These are phyloP conservation scores for Elongisporangium senticosum DNA, from an alignment of 352 stramenopile genomes.

Conservation along the genomic window DNA sequence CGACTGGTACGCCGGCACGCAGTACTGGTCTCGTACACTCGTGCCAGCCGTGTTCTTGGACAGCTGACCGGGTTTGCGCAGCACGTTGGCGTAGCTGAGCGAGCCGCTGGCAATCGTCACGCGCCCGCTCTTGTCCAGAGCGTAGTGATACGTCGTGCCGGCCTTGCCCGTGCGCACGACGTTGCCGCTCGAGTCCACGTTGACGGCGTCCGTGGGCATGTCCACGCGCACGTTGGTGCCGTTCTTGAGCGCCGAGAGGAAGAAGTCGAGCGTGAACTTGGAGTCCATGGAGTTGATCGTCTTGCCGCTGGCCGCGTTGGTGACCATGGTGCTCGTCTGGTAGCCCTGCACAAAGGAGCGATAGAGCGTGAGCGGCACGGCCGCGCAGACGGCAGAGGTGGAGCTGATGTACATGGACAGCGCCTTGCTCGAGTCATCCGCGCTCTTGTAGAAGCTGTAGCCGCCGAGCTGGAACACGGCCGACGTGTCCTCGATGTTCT, in stretches of 20 bases:
- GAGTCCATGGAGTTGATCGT: conserved; percentile 36
- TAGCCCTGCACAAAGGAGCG: conserved; percentile 24
- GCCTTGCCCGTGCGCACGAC: conserved; percentile 18
- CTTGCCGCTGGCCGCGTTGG: conserved; percentile 21
- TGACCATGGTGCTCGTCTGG: conserved; percentile 21
- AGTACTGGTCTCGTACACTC: conserved; percentile 28
- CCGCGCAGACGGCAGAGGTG: conserved; percentile 12
- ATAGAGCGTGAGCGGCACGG: conserved; percentile 22
- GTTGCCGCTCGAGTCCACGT: conserved; percentile 18
- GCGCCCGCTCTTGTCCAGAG: conserved; percentile 17
- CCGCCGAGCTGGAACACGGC: conserved; percentile 14
- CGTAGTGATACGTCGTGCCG: conserved; percentile 19
- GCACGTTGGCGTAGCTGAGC: conserved; percentile 21
- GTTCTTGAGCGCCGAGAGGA: conserved; percentile 13
- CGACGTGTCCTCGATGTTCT: conserved; percentile 15
- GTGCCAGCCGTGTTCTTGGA: conserved; percentile 14
- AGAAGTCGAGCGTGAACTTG: conserved; percentile 19
- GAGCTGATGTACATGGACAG: conserved; percentile 23
- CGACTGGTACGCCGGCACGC: conserved; percentile 21
- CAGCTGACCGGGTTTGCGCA: conserved; percentile 16
- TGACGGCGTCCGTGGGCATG: conserved; percentile 21
- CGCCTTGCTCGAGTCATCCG: conserved; percentile 15
- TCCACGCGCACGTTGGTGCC: conserved; percentile 6
- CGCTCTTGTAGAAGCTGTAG: conserved; percentile 21
- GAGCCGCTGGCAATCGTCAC: conserved; percentile 7